phyloP scores from a whole-genome alignment of 371 early-diverging fungal genomes.

The Quaeritorhiza haematococci region DNA sequence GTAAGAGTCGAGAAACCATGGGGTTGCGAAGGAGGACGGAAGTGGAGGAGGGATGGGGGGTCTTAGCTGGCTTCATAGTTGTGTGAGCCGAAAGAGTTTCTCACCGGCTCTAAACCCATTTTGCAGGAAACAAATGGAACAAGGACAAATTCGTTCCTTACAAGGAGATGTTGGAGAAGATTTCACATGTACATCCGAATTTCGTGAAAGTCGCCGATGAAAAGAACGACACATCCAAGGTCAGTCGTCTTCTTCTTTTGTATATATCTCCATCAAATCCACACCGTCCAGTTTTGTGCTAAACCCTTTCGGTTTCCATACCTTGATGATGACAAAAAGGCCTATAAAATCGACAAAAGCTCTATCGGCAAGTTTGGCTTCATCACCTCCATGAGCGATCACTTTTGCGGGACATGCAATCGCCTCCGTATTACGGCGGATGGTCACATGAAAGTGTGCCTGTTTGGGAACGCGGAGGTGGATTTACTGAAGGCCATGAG shows the following conservation, averaged over 20 bases:
- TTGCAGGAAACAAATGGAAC: slow-evolving; percentile 80
- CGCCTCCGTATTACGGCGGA: slow-evolving; percentile 89
- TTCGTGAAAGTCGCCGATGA: slow-evolving; percentile 65
- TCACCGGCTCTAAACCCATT: neutral
- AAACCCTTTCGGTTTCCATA: too few relatives aligned
- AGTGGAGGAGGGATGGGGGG: too few relatives aligned
- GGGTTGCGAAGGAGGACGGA: too few relatives aligned
- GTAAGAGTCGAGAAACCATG: too few relatives aligned
- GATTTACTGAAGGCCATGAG: slow-evolving; percentile 77
- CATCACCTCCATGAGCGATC: slow-evolving; percentile 92
- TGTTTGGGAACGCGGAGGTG: slow-evolving; percentile 87
- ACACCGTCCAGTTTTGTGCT: too few relatives aligned
- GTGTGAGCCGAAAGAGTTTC: neutral
- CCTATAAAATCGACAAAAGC: slow-evolving; percentile 63
- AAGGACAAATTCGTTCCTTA: slow-evolving; percentile 78
- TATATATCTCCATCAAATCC: too few relatives aligned
- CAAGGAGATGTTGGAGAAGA: slow-evolving; percentile 59
- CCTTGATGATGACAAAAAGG: too few relatives aligned
- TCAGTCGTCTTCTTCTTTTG: slow-evolving; percentile 25
- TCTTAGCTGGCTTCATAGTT: neutral
- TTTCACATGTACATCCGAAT: slow-evolving; percentile 51
- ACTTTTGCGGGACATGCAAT: slow-evolving; percentile 91
- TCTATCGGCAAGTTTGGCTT: slow-evolving; percentile 85
- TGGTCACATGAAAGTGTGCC: slow-evolving; percentile 88
- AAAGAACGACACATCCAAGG: slow-evolving; percentile 83